Evolutionary conservation across 1,139 yeast species (phyloP), one percentile per base, ranked within the genome.

Genomic region (Nadsonia starkeyi-henricii): DNA sequence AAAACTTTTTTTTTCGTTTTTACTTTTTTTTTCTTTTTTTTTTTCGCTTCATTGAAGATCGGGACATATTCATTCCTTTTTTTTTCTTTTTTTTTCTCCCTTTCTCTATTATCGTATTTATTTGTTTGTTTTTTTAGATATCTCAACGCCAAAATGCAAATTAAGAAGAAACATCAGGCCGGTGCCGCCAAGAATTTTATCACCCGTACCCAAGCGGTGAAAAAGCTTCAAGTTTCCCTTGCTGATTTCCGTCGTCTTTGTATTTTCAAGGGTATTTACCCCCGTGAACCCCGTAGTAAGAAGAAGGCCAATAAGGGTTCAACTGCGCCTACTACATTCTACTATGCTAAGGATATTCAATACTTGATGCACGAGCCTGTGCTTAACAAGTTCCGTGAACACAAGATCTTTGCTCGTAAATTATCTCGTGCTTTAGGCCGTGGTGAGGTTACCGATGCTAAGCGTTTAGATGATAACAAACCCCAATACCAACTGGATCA

Each of bases 201-300:
- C 62, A 89, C 97, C 51, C 78, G 99, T 69, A 83, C 96, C 1
- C 96, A 86, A 67, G 99, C 99, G 3, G 85, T 91, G 51, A 82
- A 84, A 67, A 86, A 82, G 65, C 73, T 91, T 54, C 98, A 91
- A 68, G 84, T 93, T 45, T 54, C 97, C 1, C 74, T 93, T 52
- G 96, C 97, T n/a, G 98, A 91, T 69, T 91, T 91, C 77, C 46
- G 98, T 70, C 78, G 97, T 62, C 75, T 91, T 61, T 91, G 98
- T 75, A 91, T 91, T 64, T 86, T 91, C 76, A 91, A 91, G 66
- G 99, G 99, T 46, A 69, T 70, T 52, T 70, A 68, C 65, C 99
- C 99, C 50, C 78, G 99, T 65, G 98, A 91, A 64, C 97, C 98
- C 48, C 75, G 93, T 61, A 88, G 85, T 68, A 89, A 88, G 71